Evolutionary conservation across 441 rosid species (phyloP), one percentile per base, ranked within the genome.

Genomic region (Rhodomyrtus psidioides): DNA sequence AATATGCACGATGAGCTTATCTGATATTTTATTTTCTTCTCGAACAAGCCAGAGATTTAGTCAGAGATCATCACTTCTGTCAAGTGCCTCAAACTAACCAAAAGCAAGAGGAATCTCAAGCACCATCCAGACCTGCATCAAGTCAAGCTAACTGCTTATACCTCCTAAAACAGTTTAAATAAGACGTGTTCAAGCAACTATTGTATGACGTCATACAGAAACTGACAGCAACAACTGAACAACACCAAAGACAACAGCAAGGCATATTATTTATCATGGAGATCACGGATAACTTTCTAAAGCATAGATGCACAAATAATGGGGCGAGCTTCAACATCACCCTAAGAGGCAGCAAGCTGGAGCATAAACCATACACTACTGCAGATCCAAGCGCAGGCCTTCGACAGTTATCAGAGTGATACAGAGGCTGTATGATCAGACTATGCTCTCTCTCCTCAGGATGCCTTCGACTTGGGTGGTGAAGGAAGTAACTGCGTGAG

Each of bases 401-500:
- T 21, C 9, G n/a, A 42, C 4, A 12, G 10, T 70, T 21, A 70
- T 70, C 12, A 49, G 49, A 34, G 4, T 21, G 79, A 70, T 39
- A 34, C 49, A 34, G 79, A 34, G 79, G 79, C 79, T 70, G 79
- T 70, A 65, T 70, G 79, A 70, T 70, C 49, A 34, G 79, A 39
- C 34, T 34, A 70, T 19, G 55, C 83, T 75, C 89, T 85, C 85
- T 16, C 86, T 28, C 91, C 87, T 96, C 93, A 97, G 44, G 90
- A 81, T 65, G 92, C 87, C 94, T 97, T 97, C 9, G 95, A 86
- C 91, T 96, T 97, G 57, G 95, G 95, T 86, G 92, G 96, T 1
- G 95, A 87, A 16, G 99, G 99, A 86, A 97, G 95, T 83, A 97
- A 88, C 98, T 97, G 93, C 87, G 92, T 1, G 53, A 74, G 75